Conservation (phyloP, 768 basidiomycete genomes). For the Suillus cothurnatus region DNA sequence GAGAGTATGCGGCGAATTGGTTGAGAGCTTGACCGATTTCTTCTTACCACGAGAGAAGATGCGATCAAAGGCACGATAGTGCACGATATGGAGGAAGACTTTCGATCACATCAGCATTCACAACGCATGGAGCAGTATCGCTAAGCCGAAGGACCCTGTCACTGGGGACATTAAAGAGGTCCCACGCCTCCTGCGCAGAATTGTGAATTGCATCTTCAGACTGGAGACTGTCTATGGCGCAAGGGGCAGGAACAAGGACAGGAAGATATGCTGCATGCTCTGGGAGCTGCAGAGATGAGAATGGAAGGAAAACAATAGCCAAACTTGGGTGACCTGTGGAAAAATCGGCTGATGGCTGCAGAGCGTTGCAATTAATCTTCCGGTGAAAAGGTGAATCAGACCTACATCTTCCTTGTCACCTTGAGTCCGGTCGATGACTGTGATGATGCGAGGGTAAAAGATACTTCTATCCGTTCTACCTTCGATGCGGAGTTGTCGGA, state of each 20-base stretch:
- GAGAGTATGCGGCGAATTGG: slow-evolving; percentile 57
- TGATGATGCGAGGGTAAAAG: slow-evolving; percentile 35
- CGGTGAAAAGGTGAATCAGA: slow-evolving; percentile 18
- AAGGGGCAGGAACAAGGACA: slow-evolving; percentile 40
- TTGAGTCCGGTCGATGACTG: slow-evolving; percentile 40
- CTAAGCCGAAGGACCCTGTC: slow-evolving; percentile 43
- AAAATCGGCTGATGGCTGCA: slow-evolving; percentile 43
- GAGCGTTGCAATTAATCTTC: slow-evolving; percentile 32
- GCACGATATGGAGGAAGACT: slow-evolving; percentile 43
- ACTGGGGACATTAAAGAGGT: slow-evolving; percentile 43
- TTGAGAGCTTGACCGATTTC: slow-evolving; percentile 35
- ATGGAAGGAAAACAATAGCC: slow-evolving; percentile 70
- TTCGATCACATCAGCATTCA: slow-evolving; percentile 50
- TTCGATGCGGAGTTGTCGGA: slow-evolving; percentile 27
- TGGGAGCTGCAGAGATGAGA: slow-evolving; percentile 37
- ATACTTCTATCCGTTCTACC: slow-evolving; percentile 27
- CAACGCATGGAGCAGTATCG: slow-evolving; percentile 37
- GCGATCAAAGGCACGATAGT: slow-evolving; percentile 47
- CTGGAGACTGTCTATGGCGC: slow-evolving; percentile 24
- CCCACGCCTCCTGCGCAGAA: slow-evolving; percentile 44
- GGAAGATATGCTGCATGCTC: slow-evolving; percentile 60
- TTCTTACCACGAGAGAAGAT: slow-evolving; percentile 40
- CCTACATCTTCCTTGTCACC: slow-evolving; percentile 30
- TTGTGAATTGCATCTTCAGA: slow-evolving; percentile 26
- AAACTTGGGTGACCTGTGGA: slow-evolving; percentile 53